phyloP scores from a whole-genome alignment of 352 stramenopile species.

The Aphanomyces cochlioides region DNA sequence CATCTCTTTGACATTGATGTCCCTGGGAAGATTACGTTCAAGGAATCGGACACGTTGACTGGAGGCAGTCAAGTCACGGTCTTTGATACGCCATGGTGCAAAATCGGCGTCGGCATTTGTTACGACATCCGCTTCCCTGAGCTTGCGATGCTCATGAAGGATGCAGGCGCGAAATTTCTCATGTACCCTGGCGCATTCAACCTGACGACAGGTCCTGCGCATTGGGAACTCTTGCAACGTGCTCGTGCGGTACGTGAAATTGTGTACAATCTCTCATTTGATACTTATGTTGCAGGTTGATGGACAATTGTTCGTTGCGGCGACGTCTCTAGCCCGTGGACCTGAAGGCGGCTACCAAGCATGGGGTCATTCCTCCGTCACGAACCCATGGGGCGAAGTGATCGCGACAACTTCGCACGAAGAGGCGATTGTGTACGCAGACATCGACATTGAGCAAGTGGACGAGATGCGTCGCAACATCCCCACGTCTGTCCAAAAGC shows the following conservation, averaged over 20 bases:
- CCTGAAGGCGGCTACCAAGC: slow-evolving; percentile 96
- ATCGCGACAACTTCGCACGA: slow-evolving; percentile 93
- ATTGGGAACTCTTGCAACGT: slow-evolving; percentile 99
- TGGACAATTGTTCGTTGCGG: slow-evolving; percentile 95
- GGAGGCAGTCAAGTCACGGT: slow-evolving; percentile 85
- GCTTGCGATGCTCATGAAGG: slow-evolving; percentile 95
- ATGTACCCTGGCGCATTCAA: slow-evolving; percentile 86
- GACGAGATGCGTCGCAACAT: slow-evolving; percentile 96
- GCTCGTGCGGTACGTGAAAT: slow-evolving; percentile 77
- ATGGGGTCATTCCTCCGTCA: slow-evolving; percentile 97
- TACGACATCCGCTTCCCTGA: slow-evolving; percentile 99
- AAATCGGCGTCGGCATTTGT: slow-evolving; percentile 98
- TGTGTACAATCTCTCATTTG: too few relatives aligned
- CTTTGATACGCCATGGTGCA: slow-evolving; percentile 86
- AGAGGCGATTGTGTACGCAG: slow-evolving; percentile 91
- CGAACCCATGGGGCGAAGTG: slow-evolving; percentile 97
- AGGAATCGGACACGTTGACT: slow-evolving; percentile 98
- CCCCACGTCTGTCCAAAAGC: slow-evolving; percentile 92
- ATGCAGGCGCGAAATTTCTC: slow-evolving; percentile 82
- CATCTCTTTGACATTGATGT: slow-evolving; percentile 99
- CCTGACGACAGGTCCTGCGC: slow-evolving; percentile 91
- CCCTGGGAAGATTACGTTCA: slow-evolving; percentile 98
- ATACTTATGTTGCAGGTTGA: slow-evolving; percentile 39
- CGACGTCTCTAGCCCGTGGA: slow-evolving; percentile 93
- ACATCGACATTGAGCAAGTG: slow-evolving; percentile 94